Percentiles rank a stretch among this genome's conserved stretches.
Evolutionary conservation across 768 basidiomycete genomes (phyloP).

Genomic region (Plicaturopsis crispa): DNA sequence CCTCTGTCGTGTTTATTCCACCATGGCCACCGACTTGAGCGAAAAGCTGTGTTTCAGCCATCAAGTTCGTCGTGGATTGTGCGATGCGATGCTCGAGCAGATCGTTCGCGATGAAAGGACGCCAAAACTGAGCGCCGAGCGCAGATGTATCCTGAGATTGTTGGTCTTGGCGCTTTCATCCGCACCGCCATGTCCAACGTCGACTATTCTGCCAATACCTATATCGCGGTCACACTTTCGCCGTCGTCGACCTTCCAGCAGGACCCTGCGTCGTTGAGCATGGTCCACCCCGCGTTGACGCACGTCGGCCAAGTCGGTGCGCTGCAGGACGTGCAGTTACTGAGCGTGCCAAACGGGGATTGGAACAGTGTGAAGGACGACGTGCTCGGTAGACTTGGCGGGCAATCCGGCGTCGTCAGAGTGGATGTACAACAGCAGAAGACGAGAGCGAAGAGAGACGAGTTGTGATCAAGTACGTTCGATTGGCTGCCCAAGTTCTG

Average conservation of each 20-base stretch:
- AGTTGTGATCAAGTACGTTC: constrained; percentile 14
- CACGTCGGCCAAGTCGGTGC: constrained; percentile 34
- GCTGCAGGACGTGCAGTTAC: constrained; percentile 35
- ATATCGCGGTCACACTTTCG: constrained; percentile 34
- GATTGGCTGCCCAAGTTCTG: not conserved
- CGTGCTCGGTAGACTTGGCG: constrained; percentile 22
- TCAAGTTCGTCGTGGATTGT: too few relatives aligned
- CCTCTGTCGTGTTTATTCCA: constrained; percentile 62
- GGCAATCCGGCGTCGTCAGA: constrained; percentile 19
- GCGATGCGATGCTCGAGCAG: too few relatives aligned
- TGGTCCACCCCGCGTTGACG: constrained; percentile 24
- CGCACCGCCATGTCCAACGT: constrained; percentile 19
- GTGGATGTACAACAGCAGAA: constrained; percentile 32
- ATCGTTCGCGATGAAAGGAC: too few relatives aligned
- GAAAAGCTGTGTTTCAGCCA: too few relatives aligned
- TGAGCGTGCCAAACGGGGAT: constrained; percentile 31
- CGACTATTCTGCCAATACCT: constrained; percentile 31
- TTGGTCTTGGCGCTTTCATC: too few relatives aligned
- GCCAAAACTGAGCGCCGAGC: too few relatives aligned
- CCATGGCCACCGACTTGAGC: constrained; percentile 80
- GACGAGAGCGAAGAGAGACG: constrained; percentile 28
- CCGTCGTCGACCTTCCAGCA: constrained; percentile 23
- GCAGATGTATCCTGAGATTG: too few relatives aligned
- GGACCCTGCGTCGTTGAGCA: constrained; percentile 22
- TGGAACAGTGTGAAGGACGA: constrained; percentile 26